A percentile compares a stretch with the other conserved stretches of the same genome.
Conservation (phyloP, 345 rosid species). For the Diplotaxis tenuifolia region DNA sequence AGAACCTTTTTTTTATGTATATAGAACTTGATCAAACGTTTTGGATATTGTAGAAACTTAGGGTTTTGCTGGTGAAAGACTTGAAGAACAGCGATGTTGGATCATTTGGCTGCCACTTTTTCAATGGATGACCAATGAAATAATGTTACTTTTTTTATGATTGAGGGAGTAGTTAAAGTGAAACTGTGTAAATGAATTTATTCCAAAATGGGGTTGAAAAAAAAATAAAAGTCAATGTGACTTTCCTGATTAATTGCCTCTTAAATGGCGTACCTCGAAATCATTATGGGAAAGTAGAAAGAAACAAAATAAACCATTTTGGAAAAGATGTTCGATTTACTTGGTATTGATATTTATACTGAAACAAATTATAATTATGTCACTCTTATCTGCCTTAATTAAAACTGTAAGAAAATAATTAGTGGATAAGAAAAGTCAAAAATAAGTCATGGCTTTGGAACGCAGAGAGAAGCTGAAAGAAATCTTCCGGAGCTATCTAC, state of each 20-base stretch:
- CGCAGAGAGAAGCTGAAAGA: constrained; percentile 67
- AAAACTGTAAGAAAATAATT: background rate
- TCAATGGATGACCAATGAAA: no score
- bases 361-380: background rate
- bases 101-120: no score
- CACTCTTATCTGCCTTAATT: background rate
- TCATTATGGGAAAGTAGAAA: background rate
- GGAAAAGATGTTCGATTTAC: background rate
- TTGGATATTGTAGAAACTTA: constrained; percentile 50
- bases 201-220: background rate
- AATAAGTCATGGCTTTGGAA: constrained; percentile 5
- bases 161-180: background rate
- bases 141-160: no score
- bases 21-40: background rate
- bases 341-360: background rate
- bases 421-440: background rate
- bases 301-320: background rate
- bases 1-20: no score
- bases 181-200: background rate
- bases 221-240: background rate
- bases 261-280: constrained; percentile 1
- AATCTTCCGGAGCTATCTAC: constrained; percentile 61
- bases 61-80: constrained; percentile 53
- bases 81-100: constrained; percentile 85
- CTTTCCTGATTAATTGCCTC: constrained; percentile 4